Evolutionary conservation across 2,329 filamentous ascomycete species (phyloP).

Genomic region (Exophiala aquamarina): DNA sequence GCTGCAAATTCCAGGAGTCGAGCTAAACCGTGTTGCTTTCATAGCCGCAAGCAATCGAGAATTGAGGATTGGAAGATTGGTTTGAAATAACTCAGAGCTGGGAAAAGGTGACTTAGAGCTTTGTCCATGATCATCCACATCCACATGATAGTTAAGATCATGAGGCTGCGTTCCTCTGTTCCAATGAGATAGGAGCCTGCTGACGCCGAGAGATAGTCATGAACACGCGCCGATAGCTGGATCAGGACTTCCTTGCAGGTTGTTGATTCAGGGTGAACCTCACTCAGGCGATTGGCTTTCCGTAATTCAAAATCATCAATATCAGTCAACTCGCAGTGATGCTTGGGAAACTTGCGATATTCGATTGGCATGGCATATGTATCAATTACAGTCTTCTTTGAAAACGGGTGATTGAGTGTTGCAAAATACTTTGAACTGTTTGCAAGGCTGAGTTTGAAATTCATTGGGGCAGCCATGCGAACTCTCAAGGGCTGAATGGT

Average conservation of each 20-base stretch:
- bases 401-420: too few relatives aligned
- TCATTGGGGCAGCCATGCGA: slow-evolving; percentile 38
- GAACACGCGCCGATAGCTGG: too few relatives aligned
- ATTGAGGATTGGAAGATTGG: slow-evolving; percentile 52
- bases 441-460: too few relatives aligned
- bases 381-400: too few relatives aligned
- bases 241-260: background rate
- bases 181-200: slow-evolving; percentile 42
- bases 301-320: too few relatives aligned
- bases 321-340: too few relatives aligned
- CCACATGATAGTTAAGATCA: slow-evolving; percentile 57
- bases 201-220: slow-evolving; percentile 36
- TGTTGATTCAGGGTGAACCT: background rate
- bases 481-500: slow-evolving; percentile 44
- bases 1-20: slow-evolving; percentile 55
- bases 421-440: too few relatives aligned
- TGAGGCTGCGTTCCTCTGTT: slow-evolving; percentile 51
- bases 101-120: slow-evolving; percentile 42
- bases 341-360: too few relatives aligned
- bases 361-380: too few relatives aligned
- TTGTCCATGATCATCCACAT: slow-evolving; percentile 60
- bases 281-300: too few relatives aligned
- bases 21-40: slow-evolving; percentile 47
- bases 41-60: slow-evolving; percentile 58
- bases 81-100: slow-evolving; percentile 52